Base-by-base conservation (phyloP, 2,329 filamentous ascomycete species). In the Pseudocercospora macadamiae region DNA sequence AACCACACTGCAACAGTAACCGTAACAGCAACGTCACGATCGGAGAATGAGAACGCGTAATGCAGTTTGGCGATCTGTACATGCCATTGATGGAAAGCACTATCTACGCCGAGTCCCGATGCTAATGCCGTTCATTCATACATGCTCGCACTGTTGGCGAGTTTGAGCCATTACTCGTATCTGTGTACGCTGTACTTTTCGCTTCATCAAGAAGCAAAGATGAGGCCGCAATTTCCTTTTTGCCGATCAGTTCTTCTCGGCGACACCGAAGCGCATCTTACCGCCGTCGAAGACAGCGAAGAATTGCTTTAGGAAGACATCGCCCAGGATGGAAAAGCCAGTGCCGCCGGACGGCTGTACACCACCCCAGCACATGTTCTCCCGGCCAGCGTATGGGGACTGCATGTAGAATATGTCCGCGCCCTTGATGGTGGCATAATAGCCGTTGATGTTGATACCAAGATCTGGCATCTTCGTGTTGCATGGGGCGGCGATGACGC, bases 301-400 rank as follows among this genome's bases (percentile, higher is more conserved):
- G 64, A 84, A 78, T 3, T 82, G 77, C 74, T 82, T 84, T 68
- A 87, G 79, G 72, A 87, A 81, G 23, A 82, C 78, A 66, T 87
- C 85, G n/a, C 85, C 85, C 55, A 81, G 81, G 70, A 91, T 86
- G 73, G 86, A 83, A 34, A 88, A 72, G 25, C 76, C 74, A 1
- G 47, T 8, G 12, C 76, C 53, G 9, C 76, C 1, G 80, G 77
- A 55, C 68, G 68, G 47, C 75, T 90, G 88, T 16, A 90, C 75
- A 65, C 86, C 87, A 60, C 87, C 88, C 65, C 88, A 89, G 77
- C 88, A 90, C 55, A 78, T 83, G 39, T 79, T 78, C 51, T 76
- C 76, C 47, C 42, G 51, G 0, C 16, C 49, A n/a, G 21, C 26
- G 36, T 37, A 49, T 3, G 51, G 32, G 16, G 51, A 75, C 25